Base-by-base conservation (phyloP, 768 basidiomycete genomes). In the Tylopilus intermedius region DNA sequence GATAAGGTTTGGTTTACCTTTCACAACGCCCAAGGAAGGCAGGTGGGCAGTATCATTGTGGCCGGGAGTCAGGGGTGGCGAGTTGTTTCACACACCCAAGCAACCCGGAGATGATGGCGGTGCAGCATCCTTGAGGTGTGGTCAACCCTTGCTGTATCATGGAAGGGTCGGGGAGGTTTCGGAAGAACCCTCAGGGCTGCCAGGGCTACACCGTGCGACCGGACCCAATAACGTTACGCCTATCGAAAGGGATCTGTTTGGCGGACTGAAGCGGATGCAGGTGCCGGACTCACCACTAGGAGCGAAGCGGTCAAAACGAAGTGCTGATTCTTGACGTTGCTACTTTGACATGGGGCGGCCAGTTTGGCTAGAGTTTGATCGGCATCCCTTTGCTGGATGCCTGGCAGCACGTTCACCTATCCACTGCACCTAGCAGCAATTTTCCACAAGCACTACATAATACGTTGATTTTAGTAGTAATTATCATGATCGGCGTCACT, bases 11-110 rank as follows among this genome's bases (percentile, higher is more conserved):
- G 75, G 74, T 40, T 62, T 68, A 14, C 70, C 82, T 2, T 84
- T 84, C 60, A 70, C 77, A 38, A 86, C 84, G 18, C 85, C 84
- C n/a, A 87, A 84, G 65, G 75, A 75, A 44, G 74, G 66, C 30
- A 57, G 71, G 33, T 82, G 80, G 79, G 53, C 58, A 14, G 40
- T 50, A 26, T 32, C 56, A 26, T 43, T 54, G 4, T 61, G 54
- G 53, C 63, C 51, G 7, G 58, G 59, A 41, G 52, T 48, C 50
- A 65, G 63, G 53, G 65, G 71, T 11, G 72, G 76, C 46, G 72
- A 74, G 7, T 51, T 76, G 47, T 80, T 79, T 65, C 79, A 80
- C 45, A 83, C 83, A 8, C 84, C 83, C 40, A 75, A 75, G 13
- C 73, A 68, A 54, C 58, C 66, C 3, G 64, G 54, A 15, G 63